phyloP scores from a whole-genome alignment of 2,329 filamentous ascomycete species.

The Fusarium acutatum region DNA sequence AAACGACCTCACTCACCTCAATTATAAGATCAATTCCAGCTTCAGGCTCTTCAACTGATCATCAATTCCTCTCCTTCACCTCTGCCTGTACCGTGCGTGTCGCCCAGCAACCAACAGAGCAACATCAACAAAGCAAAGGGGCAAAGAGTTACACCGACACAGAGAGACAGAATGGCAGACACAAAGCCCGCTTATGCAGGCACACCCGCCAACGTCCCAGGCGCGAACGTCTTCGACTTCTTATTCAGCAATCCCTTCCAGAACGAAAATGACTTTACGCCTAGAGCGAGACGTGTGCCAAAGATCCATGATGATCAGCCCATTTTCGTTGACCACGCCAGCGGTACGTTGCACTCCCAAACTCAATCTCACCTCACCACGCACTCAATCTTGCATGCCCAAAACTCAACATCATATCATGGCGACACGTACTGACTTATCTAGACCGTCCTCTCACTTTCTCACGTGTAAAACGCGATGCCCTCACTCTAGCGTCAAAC shows the following conservation, averaged over 20 bases:
- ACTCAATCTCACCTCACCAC: background rate
- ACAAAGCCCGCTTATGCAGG: constrained; percentile 25
- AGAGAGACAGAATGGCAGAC: constrained; percentile 17
- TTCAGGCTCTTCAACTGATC: background rate
- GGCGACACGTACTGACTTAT: background rate
- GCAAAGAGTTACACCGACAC: background rate
- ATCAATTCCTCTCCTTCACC: background rate
- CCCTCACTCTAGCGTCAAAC: constrained; percentile 48
- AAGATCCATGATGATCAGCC: constrained; percentile 45
- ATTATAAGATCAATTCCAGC: constrained; percentile 13
- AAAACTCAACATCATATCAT: background rate
- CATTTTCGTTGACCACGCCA: constrained; percentile 53
- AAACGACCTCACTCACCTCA: constrained; percentile 10
- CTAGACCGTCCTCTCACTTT: constrained; percentile 49
- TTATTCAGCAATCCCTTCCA: constrained; percentile 50
- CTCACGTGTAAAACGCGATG: constrained; percentile 46
- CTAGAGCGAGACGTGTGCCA: constrained; percentile 43
- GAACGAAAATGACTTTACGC: constrained; percentile 41
- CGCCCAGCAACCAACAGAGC: constrained; percentile 5
- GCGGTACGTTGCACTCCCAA: constrained; percentile 41
- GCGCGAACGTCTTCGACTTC: constrained; percentile 48
- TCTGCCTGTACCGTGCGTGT: background rate
- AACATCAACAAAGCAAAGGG: background rate
- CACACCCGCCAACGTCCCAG: constrained; percentile 26
- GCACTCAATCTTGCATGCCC: background rate